A percentile compares a stretch with the other conserved stretches of the same genome.
phyloP scores from a whole-genome alignment of 2,329 filamentous ascomycete genomes.

The Hymenoscyphus fructigenus region DNA sequence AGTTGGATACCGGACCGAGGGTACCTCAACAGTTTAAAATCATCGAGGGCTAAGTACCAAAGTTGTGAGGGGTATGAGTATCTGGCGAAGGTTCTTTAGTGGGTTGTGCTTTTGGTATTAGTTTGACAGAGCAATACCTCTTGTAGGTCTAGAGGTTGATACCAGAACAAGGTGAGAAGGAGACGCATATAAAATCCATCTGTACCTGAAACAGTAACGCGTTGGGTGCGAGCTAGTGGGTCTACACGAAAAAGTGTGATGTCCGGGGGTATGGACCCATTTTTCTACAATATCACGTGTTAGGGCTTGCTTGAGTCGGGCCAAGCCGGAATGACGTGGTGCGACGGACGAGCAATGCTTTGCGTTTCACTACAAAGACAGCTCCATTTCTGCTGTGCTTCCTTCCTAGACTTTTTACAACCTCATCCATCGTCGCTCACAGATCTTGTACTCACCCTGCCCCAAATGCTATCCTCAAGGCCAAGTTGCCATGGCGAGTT shows the following conservation, averaged over 20 bases:
- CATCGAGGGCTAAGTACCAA: neutral
- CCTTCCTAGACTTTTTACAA: neutral
- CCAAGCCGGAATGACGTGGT: neutral
- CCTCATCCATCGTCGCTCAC: neutral
- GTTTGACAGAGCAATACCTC: neutral
- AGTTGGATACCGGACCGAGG: neutral
- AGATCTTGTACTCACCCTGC: neutral
- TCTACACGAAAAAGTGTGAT: neutral
- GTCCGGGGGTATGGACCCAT: neutral
- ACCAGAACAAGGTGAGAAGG: too few species aligned
- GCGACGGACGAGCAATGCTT: neutral
- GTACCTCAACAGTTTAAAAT: neutral
- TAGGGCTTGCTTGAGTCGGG: too few species aligned
- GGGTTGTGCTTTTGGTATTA: too few species aligned
- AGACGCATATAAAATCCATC: neutral
- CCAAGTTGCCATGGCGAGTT: too few species aligned
- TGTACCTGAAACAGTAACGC: neutral
- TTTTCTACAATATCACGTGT: neutral
- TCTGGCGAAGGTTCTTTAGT: too few species aligned
- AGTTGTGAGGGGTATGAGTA: too few species aligned
- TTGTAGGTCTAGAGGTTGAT: neutral
- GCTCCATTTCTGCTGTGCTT: neutral
- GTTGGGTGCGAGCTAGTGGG: neutral
- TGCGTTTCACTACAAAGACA: neutral
- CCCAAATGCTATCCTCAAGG: neutral